Percentiles rank a stretch among this genome's conserved stretches.
phyloP scores from a whole-genome alignment of 108 stramenopile genomes.

The Pseudonitzschia multiseries region DNA sequence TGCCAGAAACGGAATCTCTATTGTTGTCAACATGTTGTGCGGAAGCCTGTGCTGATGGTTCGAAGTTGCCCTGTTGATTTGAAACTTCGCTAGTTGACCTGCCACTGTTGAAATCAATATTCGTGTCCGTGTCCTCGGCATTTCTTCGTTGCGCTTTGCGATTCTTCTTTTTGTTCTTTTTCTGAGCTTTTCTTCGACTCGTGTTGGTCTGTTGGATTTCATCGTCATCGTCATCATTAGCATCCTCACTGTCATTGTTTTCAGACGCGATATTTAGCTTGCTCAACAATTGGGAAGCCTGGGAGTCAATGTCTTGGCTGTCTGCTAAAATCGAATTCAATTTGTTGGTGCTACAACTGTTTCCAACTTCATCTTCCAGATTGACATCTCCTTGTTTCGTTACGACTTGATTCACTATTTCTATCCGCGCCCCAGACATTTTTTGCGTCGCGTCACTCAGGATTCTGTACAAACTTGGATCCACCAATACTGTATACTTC shows the following conservation, averaged over 20 bases:
- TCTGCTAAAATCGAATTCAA: not conserved
- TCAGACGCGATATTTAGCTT: not conserved
- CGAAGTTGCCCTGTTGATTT: not conserved
- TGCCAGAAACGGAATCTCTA: conserved; percentile 29
- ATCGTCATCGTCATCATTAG: conserved; percentile 40
- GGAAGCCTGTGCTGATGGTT: not conserved
- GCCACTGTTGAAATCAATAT: not conserved
- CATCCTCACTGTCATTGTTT: conserved; percentile 32
- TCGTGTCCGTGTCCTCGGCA: conserved; percentile 46
- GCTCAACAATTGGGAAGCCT: not conserved
- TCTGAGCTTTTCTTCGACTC: conserved; percentile 37
- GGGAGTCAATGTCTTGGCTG: not conserved
- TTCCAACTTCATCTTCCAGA: conserved; percentile 48
- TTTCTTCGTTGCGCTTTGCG: conserved; percentile 76
- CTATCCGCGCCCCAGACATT: conserved; percentile 50
- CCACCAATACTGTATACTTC: conserved; percentile 44
- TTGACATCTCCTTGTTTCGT: conserved; percentile 64
- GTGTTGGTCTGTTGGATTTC: conserved; percentile 32
- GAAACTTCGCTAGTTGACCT: not conserved
- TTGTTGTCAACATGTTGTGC: conserved; percentile 1
- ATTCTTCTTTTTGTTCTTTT: conserved; percentile 81
- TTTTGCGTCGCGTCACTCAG: conserved; percentile 56
- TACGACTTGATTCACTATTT: conserved; percentile 79
- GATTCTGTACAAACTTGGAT: conserved; percentile 81
- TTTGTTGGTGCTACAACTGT: conserved; percentile 22